These are phyloP conservation scores for Calonectria pseudoturangicola DNA, from an alignment of 2,329 filamentous ascomycete genomes.

Conservation along the genomic window DNA sequence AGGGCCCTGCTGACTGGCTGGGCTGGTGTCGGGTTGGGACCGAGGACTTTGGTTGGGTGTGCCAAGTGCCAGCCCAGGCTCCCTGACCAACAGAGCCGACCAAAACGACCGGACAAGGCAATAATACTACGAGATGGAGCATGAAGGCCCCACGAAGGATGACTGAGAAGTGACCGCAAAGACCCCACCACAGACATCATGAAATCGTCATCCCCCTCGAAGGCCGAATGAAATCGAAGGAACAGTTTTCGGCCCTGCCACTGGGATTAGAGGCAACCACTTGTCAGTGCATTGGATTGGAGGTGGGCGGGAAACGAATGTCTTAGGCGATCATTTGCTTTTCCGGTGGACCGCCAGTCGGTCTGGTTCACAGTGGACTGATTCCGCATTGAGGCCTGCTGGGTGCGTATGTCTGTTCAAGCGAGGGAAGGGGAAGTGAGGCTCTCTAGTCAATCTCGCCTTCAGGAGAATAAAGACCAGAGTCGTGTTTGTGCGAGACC, in stretches of 20 bases:
- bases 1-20: not conserved
- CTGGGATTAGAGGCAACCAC: constrained; percentile 4
- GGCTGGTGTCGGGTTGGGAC: not conserved
- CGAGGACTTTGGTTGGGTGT: constrained; percentile 4
- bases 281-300: constrained; percentile 16
- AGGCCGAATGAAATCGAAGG: not conserved
- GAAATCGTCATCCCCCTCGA: constrained; percentile 13
- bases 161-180: not conserved
- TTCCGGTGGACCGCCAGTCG: not conserved
- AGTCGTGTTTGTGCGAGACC: constrained; percentile 18
- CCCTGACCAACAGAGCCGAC: constrained; percentile 9
- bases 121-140: constrained; percentile 16
- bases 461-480: not conserved
- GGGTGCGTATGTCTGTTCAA: not conserved
- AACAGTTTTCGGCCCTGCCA: not conserved
- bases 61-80: constrained; percentile 4
- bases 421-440: not conserved
- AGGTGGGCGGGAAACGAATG: constrained; percentile 24
- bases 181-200: constrained; percentile 13
- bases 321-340: constrained; percentile 19
- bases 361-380: constrained; percentile 18
- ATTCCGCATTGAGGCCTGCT: constrained; percentile 21
- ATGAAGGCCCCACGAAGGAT: constrained; percentile 23
- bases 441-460: constrained; percentile 11
- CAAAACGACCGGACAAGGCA: not conserved